Evolutionary conservation across 192 early-diverging fungal species (phyloP).

Genomic region (Coemansia sp.): DNA sequence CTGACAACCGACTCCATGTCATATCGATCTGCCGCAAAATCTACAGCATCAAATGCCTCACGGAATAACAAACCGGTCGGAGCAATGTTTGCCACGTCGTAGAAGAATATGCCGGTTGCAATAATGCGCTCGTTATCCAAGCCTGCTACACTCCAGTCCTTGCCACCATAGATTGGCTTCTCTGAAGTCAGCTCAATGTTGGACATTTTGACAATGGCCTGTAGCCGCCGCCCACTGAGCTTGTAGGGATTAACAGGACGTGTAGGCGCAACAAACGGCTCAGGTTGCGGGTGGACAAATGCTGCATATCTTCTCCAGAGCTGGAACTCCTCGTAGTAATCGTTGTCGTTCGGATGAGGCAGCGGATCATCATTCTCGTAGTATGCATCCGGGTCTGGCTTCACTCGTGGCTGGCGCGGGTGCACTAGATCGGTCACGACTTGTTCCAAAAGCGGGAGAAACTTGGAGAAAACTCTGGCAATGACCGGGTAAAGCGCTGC

Average conservation of each 20-base stretch:
- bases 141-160: slow-evolving; percentile 67
- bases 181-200: slow-evolving; percentile 65
- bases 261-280: slow-evolving; percentile 39
- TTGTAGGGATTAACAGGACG: slow-evolving; percentile 23
- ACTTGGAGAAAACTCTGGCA: slow-evolving; percentile 52
- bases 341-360: not conserved
- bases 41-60: slow-evolving; percentile 21
- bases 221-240: slow-evolving; percentile 40
- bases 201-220: slow-evolving; percentile 61
- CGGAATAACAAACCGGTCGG: slow-evolving; percentile 18
- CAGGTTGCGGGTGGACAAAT: slow-evolving; percentile 36
- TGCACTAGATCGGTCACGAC: slow-evolving; percentile 46
- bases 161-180: slow-evolving; percentile 54
- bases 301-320: not conserved
- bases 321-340: not conserved
- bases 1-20: slow-evolving; percentile 21
- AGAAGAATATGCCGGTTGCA: slow-evolving; percentile 68
- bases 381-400: not conserved
- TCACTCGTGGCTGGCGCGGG: not conserved
- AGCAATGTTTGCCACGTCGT: slow-evolving; percentile 62
- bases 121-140: slow-evolving; percentile 66
- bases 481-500: slow-evolving; percentile 60
- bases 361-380: not conserved
- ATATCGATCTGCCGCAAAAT: slow-evolving; percentile 46
- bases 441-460: slow-evolving; percentile 70